phyloP scores from a whole-genome alignment of 2,329 filamentous ascomycete genomes.

The Hypomyces perniciosus region DNA sequence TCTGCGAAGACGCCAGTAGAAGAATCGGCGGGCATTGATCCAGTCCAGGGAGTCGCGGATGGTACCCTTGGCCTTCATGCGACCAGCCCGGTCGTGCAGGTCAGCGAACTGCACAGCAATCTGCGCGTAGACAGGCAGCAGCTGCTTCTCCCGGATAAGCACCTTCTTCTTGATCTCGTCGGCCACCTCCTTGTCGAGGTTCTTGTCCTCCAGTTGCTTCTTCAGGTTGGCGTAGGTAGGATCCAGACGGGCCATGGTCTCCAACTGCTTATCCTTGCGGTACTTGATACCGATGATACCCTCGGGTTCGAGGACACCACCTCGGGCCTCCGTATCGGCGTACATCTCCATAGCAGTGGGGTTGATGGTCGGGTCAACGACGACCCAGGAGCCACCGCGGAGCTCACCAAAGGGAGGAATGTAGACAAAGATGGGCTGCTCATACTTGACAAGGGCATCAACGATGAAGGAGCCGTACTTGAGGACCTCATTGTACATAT shows the following conservation, averaged over 20 bases:
- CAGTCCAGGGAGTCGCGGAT: constrained; percentile 81
- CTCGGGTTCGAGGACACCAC: constrained; percentile 95
- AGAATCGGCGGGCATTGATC: constrained; percentile 89
- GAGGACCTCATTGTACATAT: constrained; percentile 99
- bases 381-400: constrained; percentile 98
- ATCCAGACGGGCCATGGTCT: constrained; percentile 94
- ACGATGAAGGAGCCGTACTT: constrained; percentile 99
- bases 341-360: constrained; percentile 98
- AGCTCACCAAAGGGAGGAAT: constrained; percentile 95
- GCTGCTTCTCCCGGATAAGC: constrained; percentile 74
- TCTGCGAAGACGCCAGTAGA: constrained; percentile 98
- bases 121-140: constrained; percentile 89
- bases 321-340: constrained; percentile 87
- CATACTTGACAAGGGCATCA: constrained; percentile 94
- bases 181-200: constrained; percentile 66
- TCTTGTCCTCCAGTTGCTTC: constrained; percentile 60
- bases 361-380: constrained; percentile 98
- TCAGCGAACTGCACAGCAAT: constrained; percentile 97
- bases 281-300: constrained; percentile 99
- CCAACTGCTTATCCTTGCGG: constrained; percentile 92
- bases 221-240: constrained; percentile 75
- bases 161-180: constrained; percentile 79
- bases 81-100: constrained; percentile 90
- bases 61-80: constrained; percentile 96
- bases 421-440: constrained; percentile 98